Evolutionary conservation across 148 eudicot genomes (phyloP).

Genomic region (Vaccinium myrtillus): DNA sequence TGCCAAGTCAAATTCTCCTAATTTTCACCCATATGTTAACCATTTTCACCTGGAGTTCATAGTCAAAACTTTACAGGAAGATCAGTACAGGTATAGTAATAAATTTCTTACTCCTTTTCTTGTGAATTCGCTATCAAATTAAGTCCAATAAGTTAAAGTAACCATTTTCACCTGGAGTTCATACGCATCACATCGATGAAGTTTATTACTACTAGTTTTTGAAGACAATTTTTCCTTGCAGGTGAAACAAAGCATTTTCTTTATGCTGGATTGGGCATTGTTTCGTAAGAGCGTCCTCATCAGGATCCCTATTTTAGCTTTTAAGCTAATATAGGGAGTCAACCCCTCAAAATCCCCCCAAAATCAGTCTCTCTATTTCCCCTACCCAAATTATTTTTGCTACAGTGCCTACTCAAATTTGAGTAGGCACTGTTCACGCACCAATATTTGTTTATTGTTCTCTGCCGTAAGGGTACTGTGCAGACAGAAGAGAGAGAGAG

Average conservation of each 20-base stretch:
- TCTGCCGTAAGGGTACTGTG: too few relatives aligned
- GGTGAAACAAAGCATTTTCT: background rate
- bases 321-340: too few relatives aligned
- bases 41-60: background rate
- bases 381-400: too few relatives aligned
- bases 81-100: too few relatives aligned
- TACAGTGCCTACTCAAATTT: too few relatives aligned
- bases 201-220: background rate
- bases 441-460: too few relatives aligned
- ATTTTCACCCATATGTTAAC: background rate
- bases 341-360: too few relatives aligned
- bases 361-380: too few relatives aligned
- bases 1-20: background rate
- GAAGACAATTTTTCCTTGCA: background rate
- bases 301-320: too few relatives aligned
- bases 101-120: background rate
- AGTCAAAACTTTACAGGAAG: background rate
- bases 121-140: background rate
- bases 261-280: background rate
- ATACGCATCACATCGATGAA: background rate
- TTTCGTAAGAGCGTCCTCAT: too few relatives aligned
- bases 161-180: background rate
- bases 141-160: background rate
- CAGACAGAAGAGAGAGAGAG: too few relatives aligned
- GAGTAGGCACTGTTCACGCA: too few relatives aligned